These are phyloP conservation scores for Globisporangium splendens DNA, from an alignment of 352 stramenopile species.

Conservation along the genomic window DNA sequence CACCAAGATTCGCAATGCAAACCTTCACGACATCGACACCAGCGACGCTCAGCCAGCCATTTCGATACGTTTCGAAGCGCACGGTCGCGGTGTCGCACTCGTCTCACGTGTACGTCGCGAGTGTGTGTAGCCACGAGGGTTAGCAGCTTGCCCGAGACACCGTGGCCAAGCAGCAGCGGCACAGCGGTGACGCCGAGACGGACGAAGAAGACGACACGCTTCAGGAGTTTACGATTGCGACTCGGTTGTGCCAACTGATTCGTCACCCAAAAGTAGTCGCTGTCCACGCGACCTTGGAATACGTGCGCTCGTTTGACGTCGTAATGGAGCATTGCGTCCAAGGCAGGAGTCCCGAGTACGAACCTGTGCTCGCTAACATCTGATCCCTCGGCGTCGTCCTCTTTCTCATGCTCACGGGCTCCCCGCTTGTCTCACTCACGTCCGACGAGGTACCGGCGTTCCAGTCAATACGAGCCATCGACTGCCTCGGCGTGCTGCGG, in stretches of 20 bases:
- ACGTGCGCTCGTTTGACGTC: slow-evolving; percentile 43
- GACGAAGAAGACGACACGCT: background rate
- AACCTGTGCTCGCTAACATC: slow-evolving; percentile 45
- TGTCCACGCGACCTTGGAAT: slow-evolving; percentile 49
- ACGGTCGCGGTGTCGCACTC: too few species aligned
- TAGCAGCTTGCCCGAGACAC: background rate
- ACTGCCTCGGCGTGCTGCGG: slow-evolving; percentile 27
- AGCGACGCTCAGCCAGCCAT: too few species aligned
- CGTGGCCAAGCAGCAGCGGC: background rate
- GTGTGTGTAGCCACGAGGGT: too few species aligned
- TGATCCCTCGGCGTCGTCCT: slow-evolving; percentile 67
- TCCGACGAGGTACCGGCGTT: slow-evolving; percentile 28
- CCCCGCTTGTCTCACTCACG: slow-evolving; percentile 36
- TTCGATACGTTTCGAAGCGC: too few species aligned
- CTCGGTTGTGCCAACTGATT: slow-evolving; percentile 19
- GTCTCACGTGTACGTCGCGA: too few species aligned
- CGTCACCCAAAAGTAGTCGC: slow-evolving; percentile 63
- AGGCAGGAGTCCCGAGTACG: slow-evolving; percentile 31
- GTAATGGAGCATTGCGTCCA: slow-evolving; percentile 49
- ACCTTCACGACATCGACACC: too few species aligned
- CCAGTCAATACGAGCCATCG: slow-evolving; percentile 13
- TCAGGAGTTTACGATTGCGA: background rate
- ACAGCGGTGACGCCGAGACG: background rate
- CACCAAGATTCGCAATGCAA: too few species aligned
- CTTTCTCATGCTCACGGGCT: slow-evolving; percentile 67